Conservation (phyloP, 441 rosid genomes). For the Erodium chrysanthum region DNA sequence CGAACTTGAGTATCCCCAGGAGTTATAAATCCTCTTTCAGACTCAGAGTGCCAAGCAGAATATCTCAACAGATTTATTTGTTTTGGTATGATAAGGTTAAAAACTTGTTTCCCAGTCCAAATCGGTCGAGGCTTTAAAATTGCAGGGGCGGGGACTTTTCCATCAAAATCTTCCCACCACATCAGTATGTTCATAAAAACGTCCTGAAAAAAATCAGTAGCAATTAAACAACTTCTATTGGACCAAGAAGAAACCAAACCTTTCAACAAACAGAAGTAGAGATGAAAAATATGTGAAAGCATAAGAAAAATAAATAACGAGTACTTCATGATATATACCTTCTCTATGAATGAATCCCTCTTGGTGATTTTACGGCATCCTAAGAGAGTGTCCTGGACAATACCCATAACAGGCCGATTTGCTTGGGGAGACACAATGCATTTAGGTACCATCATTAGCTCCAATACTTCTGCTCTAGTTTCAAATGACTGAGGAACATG, state of each 20-base stretch:
- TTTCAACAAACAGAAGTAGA: conserved; percentile 2
- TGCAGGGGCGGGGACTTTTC: conserved; percentile 94
- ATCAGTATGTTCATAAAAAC: conserved; percentile 94
- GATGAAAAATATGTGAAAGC: background rate
- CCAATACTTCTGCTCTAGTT: conserved; percentile 91
- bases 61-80: conserved; percentile 89
- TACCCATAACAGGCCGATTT: conserved; percentile 98
- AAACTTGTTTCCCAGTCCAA: conserved; percentile 99
- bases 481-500: conserved; percentile 95
- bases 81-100: conserved; percentile 93
- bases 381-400: conserved; percentile 93
- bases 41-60: conserved; percentile 85
- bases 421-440: conserved; percentile 97
- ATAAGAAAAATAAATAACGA: background rate
- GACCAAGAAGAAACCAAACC: conserved; percentile 10
- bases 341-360: conserved; percentile 96
- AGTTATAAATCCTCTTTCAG: conserved; percentile 72
- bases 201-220: conserved; percentile 42
- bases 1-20: conserved; percentile 91
- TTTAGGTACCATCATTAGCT: conserved; percentile 98
- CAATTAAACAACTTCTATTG: conserved; percentile 7
- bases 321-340: conserved; percentile 36
- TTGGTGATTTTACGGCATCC: conserved; percentile 98
- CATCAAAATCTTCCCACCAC: conserved; percentile 99
- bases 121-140: conserved; percentile 87